A percentile compares a stretch with the other conserved stretches of the same genome.
phyloP scores from a whole-genome alignment of 2,329 filamentous ascomycete species.

The Penicillium sp. region DNA sequence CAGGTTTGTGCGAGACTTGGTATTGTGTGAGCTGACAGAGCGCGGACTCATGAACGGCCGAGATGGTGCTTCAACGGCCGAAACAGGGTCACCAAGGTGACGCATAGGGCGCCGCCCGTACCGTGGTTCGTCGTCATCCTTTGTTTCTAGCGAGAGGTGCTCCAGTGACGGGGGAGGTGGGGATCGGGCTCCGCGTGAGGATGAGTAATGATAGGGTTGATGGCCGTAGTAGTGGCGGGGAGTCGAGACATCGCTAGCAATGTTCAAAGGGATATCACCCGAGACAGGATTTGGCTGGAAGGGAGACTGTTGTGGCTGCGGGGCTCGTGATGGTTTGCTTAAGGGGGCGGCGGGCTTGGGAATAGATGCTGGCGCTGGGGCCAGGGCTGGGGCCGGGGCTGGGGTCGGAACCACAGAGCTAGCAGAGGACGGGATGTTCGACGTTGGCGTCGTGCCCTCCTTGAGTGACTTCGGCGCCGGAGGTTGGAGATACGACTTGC shows the following conservation, averaged over 20 bases:
- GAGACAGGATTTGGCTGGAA: conserved; percentile 33
- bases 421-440: conserved; percentile 54
- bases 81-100: conserved; percentile 35
- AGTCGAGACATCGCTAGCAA: conserved; percentile 35
- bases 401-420: conserved; percentile 39
- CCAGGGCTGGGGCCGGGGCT: conserved; percentile 22
- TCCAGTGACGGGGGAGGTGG: conserved; percentile 43
- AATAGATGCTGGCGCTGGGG: conserved; percentile 39
- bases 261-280: conserved; percentile 65
- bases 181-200: conserved; percentile 28
- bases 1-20: conserved; percentile 34
- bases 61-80: conserved; percentile 39
- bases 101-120: conserved; percentile 30
- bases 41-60: conserved; percentile 40
- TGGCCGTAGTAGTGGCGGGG: conserved; percentile 22
- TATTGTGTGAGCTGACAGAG: conserved; percentile 40
- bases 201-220: conserved; percentile 24
- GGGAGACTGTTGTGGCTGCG: conserved; percentile 20
- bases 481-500: conserved; percentile 87
- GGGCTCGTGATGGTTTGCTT: conserved; percentile 23
- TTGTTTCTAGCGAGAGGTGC: conserved; percentile 45
- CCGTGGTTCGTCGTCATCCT: conserved; percentile 31
- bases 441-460: conserved; percentile 30
- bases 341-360: too few relatives aligned
- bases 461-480: conserved; percentile 75